Conservation (phyloP, 768 basidiomycete species). For the Russula sp. region DNA sequence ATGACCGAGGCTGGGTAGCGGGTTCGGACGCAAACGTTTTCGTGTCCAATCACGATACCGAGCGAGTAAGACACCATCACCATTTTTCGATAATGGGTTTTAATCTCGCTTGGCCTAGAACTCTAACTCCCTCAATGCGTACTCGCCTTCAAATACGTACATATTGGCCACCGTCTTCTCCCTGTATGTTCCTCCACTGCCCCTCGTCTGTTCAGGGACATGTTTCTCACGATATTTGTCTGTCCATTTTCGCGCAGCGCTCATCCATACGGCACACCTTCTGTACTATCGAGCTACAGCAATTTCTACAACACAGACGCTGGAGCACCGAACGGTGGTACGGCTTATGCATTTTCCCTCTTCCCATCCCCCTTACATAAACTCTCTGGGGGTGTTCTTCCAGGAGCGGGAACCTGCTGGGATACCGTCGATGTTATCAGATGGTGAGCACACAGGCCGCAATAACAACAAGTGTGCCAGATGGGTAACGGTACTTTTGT, state of each 20-base stretch:
- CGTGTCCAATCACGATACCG: constrained; percentile 69
- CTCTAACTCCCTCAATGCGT: constrained; percentile 52
- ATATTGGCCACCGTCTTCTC: constrained; percentile 59
- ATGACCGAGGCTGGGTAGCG: constrained; percentile 55
- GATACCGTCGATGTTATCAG: constrained; percentile 51
- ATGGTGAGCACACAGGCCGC: constrained; percentile 36
- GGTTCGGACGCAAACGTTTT: constrained; percentile 58
- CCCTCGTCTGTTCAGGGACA: background rate
- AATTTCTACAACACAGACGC: constrained; percentile 49
- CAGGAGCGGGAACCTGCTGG: constrained; percentile 51
- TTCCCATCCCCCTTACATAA: background rate
- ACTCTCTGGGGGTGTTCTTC: background rate
- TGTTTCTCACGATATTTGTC: background rate
- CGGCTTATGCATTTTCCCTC: background rate
- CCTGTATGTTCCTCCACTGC: constrained; percentile 36
- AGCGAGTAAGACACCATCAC: constrained; percentile 41
- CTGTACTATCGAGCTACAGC: constrained; percentile 56
- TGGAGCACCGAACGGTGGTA: constrained; percentile 60
- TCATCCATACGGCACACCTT: constrained; percentile 64
- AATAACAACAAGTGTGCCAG: too few species aligned
- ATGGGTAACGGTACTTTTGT: background rate
- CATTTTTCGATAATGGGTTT: background rate
- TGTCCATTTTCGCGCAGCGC: constrained; percentile 36
- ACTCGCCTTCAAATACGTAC: constrained; percentile 65
- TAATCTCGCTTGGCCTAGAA: constrained; percentile 36